These are phyloP conservation scores for Tetradesmus obliquus DNA, from an alignment of 139 green algal genomes.

Conservation along the genomic window DNA sequence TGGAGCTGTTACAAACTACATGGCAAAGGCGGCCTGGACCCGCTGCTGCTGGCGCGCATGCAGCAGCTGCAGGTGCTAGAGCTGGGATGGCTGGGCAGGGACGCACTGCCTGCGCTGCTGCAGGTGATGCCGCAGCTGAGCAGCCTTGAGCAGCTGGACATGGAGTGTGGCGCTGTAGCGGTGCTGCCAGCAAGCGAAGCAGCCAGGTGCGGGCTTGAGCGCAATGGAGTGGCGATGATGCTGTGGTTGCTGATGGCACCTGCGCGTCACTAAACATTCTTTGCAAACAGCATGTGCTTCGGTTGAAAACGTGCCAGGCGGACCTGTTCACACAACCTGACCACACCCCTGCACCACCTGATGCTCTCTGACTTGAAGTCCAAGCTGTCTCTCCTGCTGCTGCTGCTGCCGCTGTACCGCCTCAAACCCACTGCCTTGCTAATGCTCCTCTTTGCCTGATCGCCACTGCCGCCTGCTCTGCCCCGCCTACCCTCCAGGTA, in stretches of 20 bases:
- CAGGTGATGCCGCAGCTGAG: neutral
- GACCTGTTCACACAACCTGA: no score
- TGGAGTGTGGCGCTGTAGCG: neutral
- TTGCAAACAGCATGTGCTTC: no score
- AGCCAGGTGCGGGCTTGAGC: neutral
- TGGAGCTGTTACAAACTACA: neutral
- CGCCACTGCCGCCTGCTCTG: neutral
- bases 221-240: neutral
- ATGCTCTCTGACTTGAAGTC: no score
- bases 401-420: neutral
- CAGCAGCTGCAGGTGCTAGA: neutral
- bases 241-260: no score
- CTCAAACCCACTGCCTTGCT: neutral
- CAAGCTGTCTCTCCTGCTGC: no score
- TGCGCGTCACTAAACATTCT: no score
- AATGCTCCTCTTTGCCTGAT: neutral
- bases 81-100: neutral
- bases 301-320: no score
- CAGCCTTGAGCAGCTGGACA: neutral
- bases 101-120: neutral
- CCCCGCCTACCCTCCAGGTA: neutral
- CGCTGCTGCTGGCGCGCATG: neutral
- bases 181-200: neutral
- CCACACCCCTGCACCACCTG: no score
- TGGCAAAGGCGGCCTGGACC: neutral